These are phyloP conservation scores for Dryas drummondii DNA, from an alignment of 306 rosid species.

Conservation along the genomic window DNA sequence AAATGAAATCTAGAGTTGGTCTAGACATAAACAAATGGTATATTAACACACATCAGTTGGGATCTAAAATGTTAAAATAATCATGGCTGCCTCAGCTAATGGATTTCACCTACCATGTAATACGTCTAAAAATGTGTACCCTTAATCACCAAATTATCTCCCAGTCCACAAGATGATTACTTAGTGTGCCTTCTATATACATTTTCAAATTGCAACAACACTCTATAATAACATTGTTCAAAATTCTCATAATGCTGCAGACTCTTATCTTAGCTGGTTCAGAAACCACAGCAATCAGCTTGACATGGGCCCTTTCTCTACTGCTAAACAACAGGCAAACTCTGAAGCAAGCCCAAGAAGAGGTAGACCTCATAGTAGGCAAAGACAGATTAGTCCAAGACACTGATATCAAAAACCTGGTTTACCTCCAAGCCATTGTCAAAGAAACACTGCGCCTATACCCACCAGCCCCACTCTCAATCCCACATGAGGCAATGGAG, in stretches of 20 bases:
- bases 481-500: conserved; percentile 57
- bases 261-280: conserved; percentile 54
- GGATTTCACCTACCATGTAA: neutral
- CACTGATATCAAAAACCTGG: conserved; percentile 35
- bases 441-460: conserved; percentile 53
- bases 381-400: conserved; percentile 43
- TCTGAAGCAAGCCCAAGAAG: conserved; percentile 50
- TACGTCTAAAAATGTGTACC: too few relatives aligned
- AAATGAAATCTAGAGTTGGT: too few relatives aligned
- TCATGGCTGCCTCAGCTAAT: neutral
- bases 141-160: neutral
- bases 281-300: conserved; percentile 43
- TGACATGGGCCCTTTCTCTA: conserved; percentile 53
- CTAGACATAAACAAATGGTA: too few relatives aligned
- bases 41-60: too few relatives aligned
- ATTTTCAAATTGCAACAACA: neutral
- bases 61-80: too few relatives aligned
- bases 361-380: conserved; percentile 42
- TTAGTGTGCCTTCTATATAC: neutral
- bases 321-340: conserved; percentile 36
- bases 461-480: conserved; percentile 50
- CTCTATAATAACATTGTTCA: neutral
- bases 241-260: conserved; percentile 19
- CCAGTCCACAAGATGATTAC: neutral
- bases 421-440: conserved; percentile 49